These are phyloP conservation scores for Fusarium newnesense DNA, from an alignment of 2,329 filamentous ascomycete species.

Conservation along the genomic window DNA sequence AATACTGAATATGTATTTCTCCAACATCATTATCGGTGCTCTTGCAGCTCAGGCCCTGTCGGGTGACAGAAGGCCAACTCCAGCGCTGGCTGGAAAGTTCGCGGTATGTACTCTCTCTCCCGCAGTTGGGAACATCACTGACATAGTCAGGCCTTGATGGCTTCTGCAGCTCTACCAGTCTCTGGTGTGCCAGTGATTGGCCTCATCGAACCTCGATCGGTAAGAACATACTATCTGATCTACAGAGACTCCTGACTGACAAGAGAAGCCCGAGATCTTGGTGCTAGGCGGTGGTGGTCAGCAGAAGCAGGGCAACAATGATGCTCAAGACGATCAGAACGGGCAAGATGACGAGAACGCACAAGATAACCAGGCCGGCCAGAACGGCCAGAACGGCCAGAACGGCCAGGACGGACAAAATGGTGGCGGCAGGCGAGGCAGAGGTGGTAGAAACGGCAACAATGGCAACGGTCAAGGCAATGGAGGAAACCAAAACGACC, in stretches of 20 bases:
- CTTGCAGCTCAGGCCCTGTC: constrained; percentile 23
- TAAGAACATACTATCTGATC: rapidly evolving
- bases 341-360: background rate
- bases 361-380: background rate
- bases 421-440: background rate
- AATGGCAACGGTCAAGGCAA: background rate
- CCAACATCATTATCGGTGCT: constrained; percentile 20
- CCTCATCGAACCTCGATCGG: constrained; percentile 4
- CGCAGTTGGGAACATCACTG: background rate
- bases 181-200: constrained; percentile 13
- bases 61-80: background rate
- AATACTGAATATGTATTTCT: constrained; percentile 8
- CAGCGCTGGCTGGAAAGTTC: constrained; percentile 1
- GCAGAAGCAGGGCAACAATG: background rate
- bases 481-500: background rate
- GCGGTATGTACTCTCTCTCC: background rate
- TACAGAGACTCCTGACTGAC: rapidly evolving
- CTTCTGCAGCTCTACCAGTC: constrained; percentile 15
- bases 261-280: background rate
- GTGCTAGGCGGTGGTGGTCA: background rate
- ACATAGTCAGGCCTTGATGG: constrained; percentile 11
- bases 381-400: background rate
- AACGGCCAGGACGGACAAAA: background rate
- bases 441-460: background rate
- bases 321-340: background rate